Evolutionary conservation across 164 flowering plant species (phyloP), one percentile per base, ranked within the genome.

Genomic region (Berberis thunbergii): DNA sequence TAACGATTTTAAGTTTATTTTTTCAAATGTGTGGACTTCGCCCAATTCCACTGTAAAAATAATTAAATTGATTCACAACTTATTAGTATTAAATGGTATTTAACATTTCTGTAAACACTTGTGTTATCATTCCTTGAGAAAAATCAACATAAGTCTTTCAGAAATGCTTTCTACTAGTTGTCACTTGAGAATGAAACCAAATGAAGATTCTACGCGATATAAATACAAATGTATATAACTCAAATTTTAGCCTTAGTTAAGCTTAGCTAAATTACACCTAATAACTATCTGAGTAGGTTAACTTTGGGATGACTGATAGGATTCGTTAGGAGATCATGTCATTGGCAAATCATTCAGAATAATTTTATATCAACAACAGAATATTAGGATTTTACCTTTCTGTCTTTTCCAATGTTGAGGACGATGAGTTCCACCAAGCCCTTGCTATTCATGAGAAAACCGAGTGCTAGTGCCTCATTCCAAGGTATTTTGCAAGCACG

Each of bases 361-460:
- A 4, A 6, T 52, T 11, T 4, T 26, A 11, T 10, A 3, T 52
- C 2, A 52, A 52, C 10, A 52, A 46, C 4, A 3, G 1, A 45
- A 46, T 39, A 6, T 1, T 43, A 1, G 42, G 45, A 10, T 10
- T 54, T 56, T 72, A 80, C 85, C 75, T 72, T 75, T 53, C 79
- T 49, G 54, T 81, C 94, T 66, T 83, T 86, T n/a, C 97, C 97
- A 63, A 89, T 89, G 77, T 89, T 89, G 67, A 89, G 89, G 48
- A 90, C 97, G 56, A 90, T 86, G 65, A 90, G 88, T 66, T 90
- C 97, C 64, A 90, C 95, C 76, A 90, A 70, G 4, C 97, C 96
- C 74, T 88, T 90, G 4, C 76, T 86, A 71, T 90, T 88, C 97
- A 90, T 90, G 4, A 90, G 78, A 57, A 90, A 74, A 5, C 95